A percentile compares a stretch with the other conserved stretches of the same genome.
Conservation (phyloP, 1,284 basidiomycete species). For the Bondarzewia mesenterica region DNA sequence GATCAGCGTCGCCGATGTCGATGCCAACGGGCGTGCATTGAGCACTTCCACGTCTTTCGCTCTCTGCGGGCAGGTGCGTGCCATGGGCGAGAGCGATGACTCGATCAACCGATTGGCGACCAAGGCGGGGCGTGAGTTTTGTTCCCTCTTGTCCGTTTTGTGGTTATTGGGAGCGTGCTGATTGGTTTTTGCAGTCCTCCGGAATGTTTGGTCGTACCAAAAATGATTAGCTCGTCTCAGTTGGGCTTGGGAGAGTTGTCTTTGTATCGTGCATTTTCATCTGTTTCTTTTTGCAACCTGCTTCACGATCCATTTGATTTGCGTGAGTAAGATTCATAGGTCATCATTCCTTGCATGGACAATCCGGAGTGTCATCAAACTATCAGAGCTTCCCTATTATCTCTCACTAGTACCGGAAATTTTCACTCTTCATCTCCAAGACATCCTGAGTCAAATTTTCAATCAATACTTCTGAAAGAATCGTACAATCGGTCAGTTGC, state of each 20-base stretch:
- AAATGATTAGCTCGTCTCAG: slow-evolving; percentile 38
- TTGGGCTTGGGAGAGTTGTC: neutral
- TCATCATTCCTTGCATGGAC: too few relatives aligned
- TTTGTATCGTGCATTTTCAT: neutral
- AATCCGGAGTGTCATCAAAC: too few relatives aligned
- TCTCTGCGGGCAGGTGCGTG: slow-evolving; percentile 89
- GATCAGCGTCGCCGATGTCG: slow-evolving; percentile 92
- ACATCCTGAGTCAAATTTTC: too few relatives aligned
- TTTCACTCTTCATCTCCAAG: too few relatives aligned
- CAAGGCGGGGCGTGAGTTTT: slow-evolving; percentile 83
- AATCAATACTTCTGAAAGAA: too few relatives aligned
- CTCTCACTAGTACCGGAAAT: too few relatives aligned
- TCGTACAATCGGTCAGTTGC: too few relatives aligned
- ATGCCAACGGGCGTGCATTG: slow-evolving; percentile 86
- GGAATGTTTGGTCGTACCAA: slow-evolving; percentile 72
- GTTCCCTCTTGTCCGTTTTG: slow-evolving; percentile 5
- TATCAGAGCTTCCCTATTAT: too few relatives aligned
- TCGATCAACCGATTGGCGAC: slow-evolving; percentile 96
- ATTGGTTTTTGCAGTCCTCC: slow-evolving; percentile 41
- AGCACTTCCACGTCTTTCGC: slow-evolving; percentile 88
- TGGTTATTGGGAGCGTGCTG: neutral
- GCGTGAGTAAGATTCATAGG: too few relatives aligned
- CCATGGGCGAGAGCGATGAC: slow-evolving; percentile 95
- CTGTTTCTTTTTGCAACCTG: slow-evolving; percentile 3
- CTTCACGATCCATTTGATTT: slow-evolving; percentile 1